Evolutionary conservation across 2,329 filamentous ascomycete genomes (phyloP), one percentile per base, ranked within the genome.

Genomic region (Paecilomyces formosus): DNA sequence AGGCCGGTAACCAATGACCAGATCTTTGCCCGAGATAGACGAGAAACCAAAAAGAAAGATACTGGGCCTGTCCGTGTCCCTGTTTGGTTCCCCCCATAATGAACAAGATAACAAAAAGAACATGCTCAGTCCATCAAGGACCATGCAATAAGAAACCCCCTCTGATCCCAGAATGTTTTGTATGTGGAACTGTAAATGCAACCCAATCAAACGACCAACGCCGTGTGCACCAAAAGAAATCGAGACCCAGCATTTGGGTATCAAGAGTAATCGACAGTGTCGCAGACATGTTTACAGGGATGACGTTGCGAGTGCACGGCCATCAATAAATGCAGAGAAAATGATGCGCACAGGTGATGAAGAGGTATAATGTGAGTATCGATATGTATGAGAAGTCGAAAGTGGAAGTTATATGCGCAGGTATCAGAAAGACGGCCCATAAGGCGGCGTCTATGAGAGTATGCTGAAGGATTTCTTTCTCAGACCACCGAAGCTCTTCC

Each of bases 401-500:
- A 18, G 2, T 45, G n/a, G 18, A 45, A 45, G 9, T n/a, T 39
- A 45, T 45, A 45, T 45, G 39, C 39, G n/a, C 39, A 45, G 39
- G 18, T 15, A 8, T 18, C 53, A 28, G 26, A 13, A 26, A 39
- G 22, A 58, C 49, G 49, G 6, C 45, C 35, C 63, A 55, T 65
- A 26, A 64, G 66, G 39, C 65, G n/a, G 28, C 31, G 24, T 22
- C 64, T 62, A 68, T 58, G 66, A 65, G 55, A 69, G 63, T 59
- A 76, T 70, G 63, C 70, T 75, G 58, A 77, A 78, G 6, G 73
- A 75, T 62, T 76, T 78, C 64, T 76, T 78, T 54, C 74, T 66
- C 57, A 78, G 64, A 56, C 74, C 76, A 65, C 74, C 76, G 65
- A 78, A 78, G 45, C 72, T 73, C 61, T 72, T 74, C 67, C 71